Evolutionary conservation across 768 basidiomycete species (phyloP), one percentile per base, ranked within the genome.

Genomic region (Naganishia friedmannii): DNA sequence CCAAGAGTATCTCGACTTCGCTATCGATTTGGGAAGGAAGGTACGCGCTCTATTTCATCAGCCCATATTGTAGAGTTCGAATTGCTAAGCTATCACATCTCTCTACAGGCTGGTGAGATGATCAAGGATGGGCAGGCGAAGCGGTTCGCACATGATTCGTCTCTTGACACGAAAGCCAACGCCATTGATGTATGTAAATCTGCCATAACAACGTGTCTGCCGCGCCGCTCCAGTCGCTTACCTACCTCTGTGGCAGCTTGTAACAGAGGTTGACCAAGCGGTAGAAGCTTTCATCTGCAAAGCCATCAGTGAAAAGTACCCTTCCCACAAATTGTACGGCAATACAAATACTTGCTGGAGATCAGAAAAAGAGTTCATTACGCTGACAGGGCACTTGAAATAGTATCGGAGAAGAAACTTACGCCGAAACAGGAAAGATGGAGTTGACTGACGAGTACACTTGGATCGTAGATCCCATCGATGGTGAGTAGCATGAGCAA

Each of bases 391-490:
- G 1, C 10, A 19, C 21, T 17, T 21, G 0, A 39, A 31, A 19
- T 23, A 69, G 68, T 81, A 91, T 97, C 70, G 95, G 95, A 67
- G 95, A 98, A 78, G 95, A 98, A 82, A 90, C 90, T 0, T 93
- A 90, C 74, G 57, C 48, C 5, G 58, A 32, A 21, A 67, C 39
- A 8, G 74, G 76, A 79, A 84, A 68, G 84, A 71, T 77, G 21
- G 84, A 87, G 17, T 81, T 95, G 68, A 91, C 91, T 0, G 90
- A 96, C 74, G 88, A 88, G 29, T 93, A 93, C 3, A 98, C 95
- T 0, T 99, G 90, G 83, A 96, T 95, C 75, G 91, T 95, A 46
- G 94, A 98, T 80, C 94, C 94, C 34, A 95, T 96, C 69, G 82
- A 82, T 70, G 93, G 63, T 69, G 19, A 67, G 70, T 21, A 53